Evolutionary conservation across 1,284 basidiomycete genomes (phyloP).

Genomic region (Mycosarcoma mackinlayi): DNA sequence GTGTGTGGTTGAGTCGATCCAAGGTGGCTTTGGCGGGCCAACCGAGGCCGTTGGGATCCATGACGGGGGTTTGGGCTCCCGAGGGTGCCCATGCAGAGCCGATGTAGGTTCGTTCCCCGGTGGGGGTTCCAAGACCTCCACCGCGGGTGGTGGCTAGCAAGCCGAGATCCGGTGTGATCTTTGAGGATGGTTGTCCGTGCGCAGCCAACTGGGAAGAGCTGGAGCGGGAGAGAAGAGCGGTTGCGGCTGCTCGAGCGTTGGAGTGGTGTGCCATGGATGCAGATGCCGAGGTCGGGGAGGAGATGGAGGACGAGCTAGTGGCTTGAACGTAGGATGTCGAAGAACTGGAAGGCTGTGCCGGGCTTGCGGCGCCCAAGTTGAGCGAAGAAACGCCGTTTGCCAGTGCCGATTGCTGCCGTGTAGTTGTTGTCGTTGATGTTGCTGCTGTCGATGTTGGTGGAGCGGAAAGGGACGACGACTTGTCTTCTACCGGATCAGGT

Average conservation of each 20-base stretch:
- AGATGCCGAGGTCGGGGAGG: slow-evolving; percentile 1
- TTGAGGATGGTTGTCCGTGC: slow-evolving; percentile 14
- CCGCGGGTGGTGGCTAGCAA: slow-evolving; percentile 41
- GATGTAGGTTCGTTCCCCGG: slow-evolving; percentile 58
- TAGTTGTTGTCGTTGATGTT: not conserved
- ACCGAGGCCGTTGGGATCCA: slow-evolving; percentile 65
- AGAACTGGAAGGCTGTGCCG: slow-evolving; percentile 11
- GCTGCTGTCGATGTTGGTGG: not conserved
- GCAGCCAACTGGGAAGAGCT: slow-evolving; percentile 1
- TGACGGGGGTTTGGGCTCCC: slow-evolving; percentile 57
- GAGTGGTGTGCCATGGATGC: slow-evolving; percentile 14
- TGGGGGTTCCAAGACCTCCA: slow-evolving; percentile 61
- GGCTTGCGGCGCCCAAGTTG: slow-evolving; percentile 22
- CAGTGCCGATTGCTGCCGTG: slow-evolving; percentile 21
- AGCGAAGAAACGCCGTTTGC: slow-evolving; percentile 34
- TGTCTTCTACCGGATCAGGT: not conserved
- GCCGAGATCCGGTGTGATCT: slow-evolving; percentile 19
- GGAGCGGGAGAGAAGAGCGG: slow-evolving; percentile 32
- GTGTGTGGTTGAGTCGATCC: slow-evolving; percentile 58
- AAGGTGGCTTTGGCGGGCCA: slow-evolving; percentile 65
- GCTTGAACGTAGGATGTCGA: slow-evolving; percentile 23
- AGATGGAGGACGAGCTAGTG: slow-evolving; percentile 6
- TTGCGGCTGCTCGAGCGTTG: slow-evolving; percentile 34
- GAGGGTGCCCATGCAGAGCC: slow-evolving; percentile 38
- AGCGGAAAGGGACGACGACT: too few species aligned